Evolutionary conservation across 2,329 filamentous ascomycete genomes (phyloP), one percentile per base, ranked within the genome.

Genomic region (Colletotrichum ledebouriae): DNA sequence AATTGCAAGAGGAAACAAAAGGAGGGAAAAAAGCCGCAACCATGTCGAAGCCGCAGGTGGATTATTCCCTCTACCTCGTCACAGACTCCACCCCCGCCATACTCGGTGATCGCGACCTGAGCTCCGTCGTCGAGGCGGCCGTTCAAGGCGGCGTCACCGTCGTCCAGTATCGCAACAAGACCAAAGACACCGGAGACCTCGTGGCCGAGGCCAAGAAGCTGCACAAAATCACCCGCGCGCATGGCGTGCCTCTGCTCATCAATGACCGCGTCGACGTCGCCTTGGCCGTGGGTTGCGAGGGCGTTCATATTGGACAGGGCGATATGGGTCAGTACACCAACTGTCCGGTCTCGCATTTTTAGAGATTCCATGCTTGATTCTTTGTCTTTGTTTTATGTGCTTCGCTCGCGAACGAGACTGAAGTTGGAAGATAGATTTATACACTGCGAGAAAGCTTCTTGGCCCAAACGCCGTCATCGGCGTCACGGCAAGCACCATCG

Each of bases 251-350:
- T 34, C 86, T 98, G 65, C 83, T 98, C 62, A 94, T 98, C 82
- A 98, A 98, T 77, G 96, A 98, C 78, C 89, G 94, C 12, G 87
- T 98, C 6, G 94, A 97, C 77, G 93, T 98, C 29, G 94, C 94
- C 9, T 85, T 94, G 17, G 94, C 94, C 13, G 87, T 94, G 49
- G 92, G 90, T 12, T 96, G 93, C 65, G 95, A 98, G 81, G 96
- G 96, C 52, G 94, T 97, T 9, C 96, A 98, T 78, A 87, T 98
- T 57, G 96, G 96, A 6, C 95, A 98, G 82, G 94, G 98, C 85
- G 95, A 98, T 78, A 90, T 97, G 84, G 85, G 91, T 92, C 78
- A 72, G 85, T 78, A 4, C 1, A 15, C 39, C 50, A 50, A 29
- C 1, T 7, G 29, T 29, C 29, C 29, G 29, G 29, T 29, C 29